Evolutionary conservation across 148 eudicot genomes (phyloP).

Genomic region (Heliamphora exappendiculata): DNA sequence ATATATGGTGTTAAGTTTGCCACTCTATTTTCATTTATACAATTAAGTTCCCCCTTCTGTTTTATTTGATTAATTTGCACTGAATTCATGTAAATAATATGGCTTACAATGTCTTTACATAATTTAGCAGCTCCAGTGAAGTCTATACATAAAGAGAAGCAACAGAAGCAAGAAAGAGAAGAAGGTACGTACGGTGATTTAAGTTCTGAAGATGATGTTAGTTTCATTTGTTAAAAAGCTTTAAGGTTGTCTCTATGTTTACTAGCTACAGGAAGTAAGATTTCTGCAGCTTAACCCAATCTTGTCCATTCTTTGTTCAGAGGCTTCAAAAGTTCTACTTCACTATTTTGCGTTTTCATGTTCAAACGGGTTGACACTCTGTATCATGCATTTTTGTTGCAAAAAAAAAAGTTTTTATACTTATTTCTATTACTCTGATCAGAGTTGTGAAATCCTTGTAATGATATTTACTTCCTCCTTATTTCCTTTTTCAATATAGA

Average conservation of each 20-base stretch:
- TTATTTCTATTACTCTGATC: not conserved
- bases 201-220: constrained; percentile 8
- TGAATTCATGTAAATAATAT: constrained; percentile 2
- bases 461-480: not conserved
- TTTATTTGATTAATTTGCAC: not conserved
- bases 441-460: not conserved
- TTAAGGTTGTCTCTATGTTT: not conserved
- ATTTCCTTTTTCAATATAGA: constrained; percentile 26
- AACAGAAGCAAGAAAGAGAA: constrained; percentile 43
- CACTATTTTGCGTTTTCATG: not conserved
- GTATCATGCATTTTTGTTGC: not conserved
- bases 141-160: constrained; percentile 34
- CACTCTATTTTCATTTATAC: not conserved
- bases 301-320: not conserved
- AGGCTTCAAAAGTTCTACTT: not conserved
- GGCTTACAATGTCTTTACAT: constrained; percentile 4
- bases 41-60: not conserved
- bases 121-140: constrained; percentile 39
- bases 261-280: not conserved
- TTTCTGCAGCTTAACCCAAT: not conserved
- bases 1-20: not conserved
- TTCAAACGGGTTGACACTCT: not conserved
- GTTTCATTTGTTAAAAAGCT: not conserved
- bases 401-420: too few species aligned
- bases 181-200: constrained; percentile 38